Conservation (phyloP, 2,329 filamentous ascomycete genomes). For the Grosmannia huntii region DNA sequence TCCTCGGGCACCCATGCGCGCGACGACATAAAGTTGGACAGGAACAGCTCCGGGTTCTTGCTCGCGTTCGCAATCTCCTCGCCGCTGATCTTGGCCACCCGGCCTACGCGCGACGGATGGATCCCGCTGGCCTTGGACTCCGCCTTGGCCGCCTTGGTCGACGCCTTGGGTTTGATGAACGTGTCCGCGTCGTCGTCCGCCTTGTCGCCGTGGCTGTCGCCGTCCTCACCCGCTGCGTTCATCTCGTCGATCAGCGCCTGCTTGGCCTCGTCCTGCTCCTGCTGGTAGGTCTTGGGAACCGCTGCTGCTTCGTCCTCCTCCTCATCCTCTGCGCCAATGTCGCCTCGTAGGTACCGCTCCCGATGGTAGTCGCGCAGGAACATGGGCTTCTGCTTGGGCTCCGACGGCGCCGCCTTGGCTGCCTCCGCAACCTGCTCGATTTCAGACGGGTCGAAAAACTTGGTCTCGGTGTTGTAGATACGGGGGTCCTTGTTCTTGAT, state of each 20-base stretch:
- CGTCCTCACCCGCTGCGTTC: constrained; percentile 49
- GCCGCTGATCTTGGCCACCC: constrained; percentile 35
- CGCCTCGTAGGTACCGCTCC: constrained; percentile 69
- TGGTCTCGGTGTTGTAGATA: constrained; percentile 69
- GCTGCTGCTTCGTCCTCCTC: constrained; percentile 31
- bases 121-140: constrained; percentile 26
- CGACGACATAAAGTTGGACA: constrained; percentile 92
- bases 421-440: constrained; percentile 27
- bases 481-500: constrained; percentile 84
- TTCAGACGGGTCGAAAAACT: constrained; percentile 59
- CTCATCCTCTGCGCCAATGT: constrained; percentile 44
- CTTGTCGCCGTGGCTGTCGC: constrained; percentile 40
- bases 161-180: constrained; percentile 62
- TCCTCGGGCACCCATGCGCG: constrained; percentile 68
- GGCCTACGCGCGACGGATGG: constrained; percentile 40
- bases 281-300: constrained; percentile 44
- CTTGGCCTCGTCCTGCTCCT: constrained; percentile 81
- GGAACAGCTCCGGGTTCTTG: constrained; percentile 72
- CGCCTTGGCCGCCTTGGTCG: constrained; percentile 19
- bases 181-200: constrained; percentile 51
- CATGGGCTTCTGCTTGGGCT: constrained; percentile 62
- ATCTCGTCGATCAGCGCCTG: constrained; percentile 68
- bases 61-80: constrained; percentile 64
- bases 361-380: constrained; percentile 83
- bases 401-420: constrained; percentile 30